Base-by-base conservation (phyloP, 306 rosid species). In the Sicyos baderoa region DNA sequence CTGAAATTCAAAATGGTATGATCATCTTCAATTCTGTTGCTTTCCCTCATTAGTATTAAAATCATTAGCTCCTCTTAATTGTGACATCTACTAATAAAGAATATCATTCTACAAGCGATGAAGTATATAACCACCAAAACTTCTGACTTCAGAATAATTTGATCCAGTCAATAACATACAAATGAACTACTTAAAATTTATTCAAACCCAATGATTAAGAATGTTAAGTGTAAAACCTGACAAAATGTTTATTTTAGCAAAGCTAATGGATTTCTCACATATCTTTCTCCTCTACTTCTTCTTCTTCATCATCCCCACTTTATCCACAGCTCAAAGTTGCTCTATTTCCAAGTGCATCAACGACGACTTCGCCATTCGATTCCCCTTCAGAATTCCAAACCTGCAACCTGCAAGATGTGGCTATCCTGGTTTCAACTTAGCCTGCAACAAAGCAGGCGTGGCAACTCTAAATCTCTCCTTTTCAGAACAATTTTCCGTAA, bases 341-440 rank as follows among this genome's bases (percentile, higher is more conserved):
- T 74, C 10, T 37, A 23, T 58, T 23, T 70, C 85, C 68, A 73
- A 23, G 63, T 85, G 96, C 10, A 54, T 83, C 17, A 54, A 67
- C 76, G 18, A 29, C 16, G 44, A 67, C 58, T 32, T 83, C 19
- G 66, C 74, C 2, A 57, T 90, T 63, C 85, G 87, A 21, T 90
- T 87, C 74, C 97, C 97, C 7, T 90, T 90, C 69, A 81, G 54
- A 67, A 48, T 87, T 45, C 17, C 72, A 54, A 56, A 45, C 22
- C 58, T 57, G 42, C 81, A 74, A 70, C 75, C 74, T 16, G 54
- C 69, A 45, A 61, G 61, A 72, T 87, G 91, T 44, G 87, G 91
- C 23, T 87, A 82, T 72, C 90, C 88, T 4, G 95, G 86, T 71
- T 90, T 90, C 79, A 59, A 73, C 54, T 68, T 90, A 14, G 23